A percentile compares a stretch with the other conserved stretches of the same genome.
Evolutionary conservation across 1,284 basidiomycete genomes (phyloP).

Genomic region (Moesziomyces globuligerus): DNA sequence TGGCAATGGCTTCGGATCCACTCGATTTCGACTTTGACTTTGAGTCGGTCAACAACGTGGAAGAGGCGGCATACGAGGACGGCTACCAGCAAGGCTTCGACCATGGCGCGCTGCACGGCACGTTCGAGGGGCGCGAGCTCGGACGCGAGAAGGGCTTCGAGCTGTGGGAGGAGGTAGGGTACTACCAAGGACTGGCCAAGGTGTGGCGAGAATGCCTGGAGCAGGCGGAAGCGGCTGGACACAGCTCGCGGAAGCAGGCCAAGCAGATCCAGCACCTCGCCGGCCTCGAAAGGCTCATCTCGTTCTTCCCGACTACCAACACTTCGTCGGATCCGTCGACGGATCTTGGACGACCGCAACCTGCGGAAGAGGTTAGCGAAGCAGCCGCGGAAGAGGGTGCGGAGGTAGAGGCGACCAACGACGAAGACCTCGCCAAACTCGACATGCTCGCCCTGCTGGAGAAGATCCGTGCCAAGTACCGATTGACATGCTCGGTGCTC

Average conservation of each 20-base stretch:
- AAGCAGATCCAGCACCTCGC: constrained; percentile 75
- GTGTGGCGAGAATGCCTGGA: constrained; percentile 72
- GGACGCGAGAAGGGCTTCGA: constrained; percentile 92
- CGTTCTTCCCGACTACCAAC: constrained; percentile 75
- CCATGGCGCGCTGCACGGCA: constrained; percentile 87
- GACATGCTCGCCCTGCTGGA: constrained; percentile 81
- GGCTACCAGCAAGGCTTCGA: constrained; percentile 81
- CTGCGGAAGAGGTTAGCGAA: constrained; percentile 16
- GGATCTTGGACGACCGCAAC: constrained; percentile 9
- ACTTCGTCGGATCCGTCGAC: constrained; percentile 66
- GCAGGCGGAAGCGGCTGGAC: constrained; percentile 28
- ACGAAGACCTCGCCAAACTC: constrained; percentile 67
- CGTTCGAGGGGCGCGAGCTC: constrained; percentile 89
- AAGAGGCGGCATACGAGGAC: constrained; percentile 75
- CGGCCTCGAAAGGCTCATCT: constrained; percentile 75
- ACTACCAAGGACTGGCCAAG: constrained; percentile 83
- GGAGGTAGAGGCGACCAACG: constrained; percentile 12
- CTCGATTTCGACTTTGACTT: constrained; percentile 48
- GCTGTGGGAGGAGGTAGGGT: constrained; percentile 96
- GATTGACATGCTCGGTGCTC: constrained; percentile 83
- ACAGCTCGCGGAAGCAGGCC: constrained; percentile 49
- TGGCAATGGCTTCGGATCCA: constrained; percentile 11
- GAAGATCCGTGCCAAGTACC: constrained; percentile 87
- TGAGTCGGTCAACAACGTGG: constrained; percentile 54
- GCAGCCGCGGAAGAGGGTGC: constrained; percentile 64